A percentile compares a stretch with the other conserved stretches of the same genome.
Conservation (phyloP, 2,329 filamentous ascomycete genomes). For the Zasmidium cellare region DNA sequence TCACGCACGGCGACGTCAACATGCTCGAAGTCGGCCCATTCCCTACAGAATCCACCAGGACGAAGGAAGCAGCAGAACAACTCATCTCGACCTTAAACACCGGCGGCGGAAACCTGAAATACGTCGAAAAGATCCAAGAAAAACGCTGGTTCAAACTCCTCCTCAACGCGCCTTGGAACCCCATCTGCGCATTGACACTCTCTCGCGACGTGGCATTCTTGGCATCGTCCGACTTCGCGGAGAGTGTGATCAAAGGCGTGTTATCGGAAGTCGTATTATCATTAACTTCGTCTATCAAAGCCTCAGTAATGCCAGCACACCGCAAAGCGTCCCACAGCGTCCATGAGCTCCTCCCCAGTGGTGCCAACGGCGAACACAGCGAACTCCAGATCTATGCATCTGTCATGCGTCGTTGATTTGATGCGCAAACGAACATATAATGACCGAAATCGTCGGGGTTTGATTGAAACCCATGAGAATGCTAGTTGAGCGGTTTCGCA, state of each 20-base stretch:
- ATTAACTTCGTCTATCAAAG: conserved; percentile 9
- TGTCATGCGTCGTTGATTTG: neutral
- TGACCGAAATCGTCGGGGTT: neutral
- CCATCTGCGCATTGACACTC: conserved; percentile 58
- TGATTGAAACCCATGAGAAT: neutral
- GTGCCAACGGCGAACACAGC: neutral
- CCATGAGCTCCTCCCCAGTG: neutral
- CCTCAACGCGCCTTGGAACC: conserved; percentile 63
- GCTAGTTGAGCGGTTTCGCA: conserved; percentile 1
- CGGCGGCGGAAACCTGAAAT: conserved; percentile 49
- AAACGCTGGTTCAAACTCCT: conserved; percentile 63
- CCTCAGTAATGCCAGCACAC: neutral
- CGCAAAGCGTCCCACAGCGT: neutral
- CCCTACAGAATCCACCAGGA: conserved; percentile 32
- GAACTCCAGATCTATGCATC: neutral
- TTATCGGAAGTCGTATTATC: conserved; percentile 46
- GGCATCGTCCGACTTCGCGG: conserved; percentile 38
- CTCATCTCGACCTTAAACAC: conserved; percentile 37
- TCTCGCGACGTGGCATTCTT: conserved; percentile 56
- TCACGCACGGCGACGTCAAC: conserved; percentile 50
- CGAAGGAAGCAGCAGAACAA: conserved; percentile 18
- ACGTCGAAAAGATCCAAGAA: conserved; percentile 56
- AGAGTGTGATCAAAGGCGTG: conserved; percentile 40
- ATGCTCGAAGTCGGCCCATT: conserved; percentile 53
- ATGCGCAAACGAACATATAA: neutral